Evolutionary conservation across 148 eudicot genomes (phyloP).

Genomic region (Amaranthus cruentus): DNA sequence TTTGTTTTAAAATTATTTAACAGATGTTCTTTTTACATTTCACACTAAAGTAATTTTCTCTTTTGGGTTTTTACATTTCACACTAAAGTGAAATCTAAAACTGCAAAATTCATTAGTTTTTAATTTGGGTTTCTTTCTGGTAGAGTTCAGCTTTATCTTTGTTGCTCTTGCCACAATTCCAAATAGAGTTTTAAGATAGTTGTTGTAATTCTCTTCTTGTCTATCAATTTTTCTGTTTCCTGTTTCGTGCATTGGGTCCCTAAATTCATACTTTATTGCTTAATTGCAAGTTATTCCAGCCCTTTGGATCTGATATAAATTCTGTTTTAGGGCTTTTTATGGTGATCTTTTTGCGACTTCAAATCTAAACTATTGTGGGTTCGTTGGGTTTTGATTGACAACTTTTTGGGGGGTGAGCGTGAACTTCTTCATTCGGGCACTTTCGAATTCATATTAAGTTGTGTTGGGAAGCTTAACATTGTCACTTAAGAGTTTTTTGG

Average conservation of each 20-base stretch:
- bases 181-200: conserved; percentile 2
- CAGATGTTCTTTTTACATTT: too few species aligned
- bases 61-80: conserved; percentile 2
- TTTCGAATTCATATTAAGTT: conserved; percentile 1
- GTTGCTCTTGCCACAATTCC: not conserved
- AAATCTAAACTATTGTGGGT: conserved; percentile 10
- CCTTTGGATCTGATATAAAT: conserved; percentile 20
- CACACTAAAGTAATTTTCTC: too few species aligned
- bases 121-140: not conserved
- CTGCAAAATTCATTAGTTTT: conserved; percentile 2
- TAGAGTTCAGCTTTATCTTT: conserved; percentile 9
- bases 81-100: conserved; percentile 24
- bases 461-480: not conserved
- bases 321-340: conserved; percentile 16
- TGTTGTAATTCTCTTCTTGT: not conserved
- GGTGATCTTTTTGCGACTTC: conserved; percentile 12
- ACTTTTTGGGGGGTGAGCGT: not conserved
- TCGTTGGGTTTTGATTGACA: conserved; percentile 2
- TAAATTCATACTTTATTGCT: not conserved
- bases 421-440: conserved; percentile 10
- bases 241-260: conserved; percentile 4
- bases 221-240: too few species aligned
- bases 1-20: too few species aligned
- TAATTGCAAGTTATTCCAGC: not conserved
- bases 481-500: not conserved